A percentile compares a stretch with the other conserved stretches of the same genome.
Evolutionary conservation across 2,329 filamentous ascomycete genomes (phyloP).

Genomic region (Cercospora citrullina): DNA sequence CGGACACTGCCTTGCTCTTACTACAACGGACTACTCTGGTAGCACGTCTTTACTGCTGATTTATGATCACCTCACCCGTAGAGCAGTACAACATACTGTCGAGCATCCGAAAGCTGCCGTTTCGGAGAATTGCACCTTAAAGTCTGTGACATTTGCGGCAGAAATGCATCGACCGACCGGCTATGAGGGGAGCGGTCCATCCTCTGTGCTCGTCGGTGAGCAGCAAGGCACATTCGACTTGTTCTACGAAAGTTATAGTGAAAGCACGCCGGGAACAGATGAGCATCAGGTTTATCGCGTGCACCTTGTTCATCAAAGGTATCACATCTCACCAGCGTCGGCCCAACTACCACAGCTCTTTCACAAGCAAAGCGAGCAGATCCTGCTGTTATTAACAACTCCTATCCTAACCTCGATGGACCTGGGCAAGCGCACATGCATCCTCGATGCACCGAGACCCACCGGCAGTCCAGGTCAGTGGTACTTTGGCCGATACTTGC

Average conservation of each 20-base stretch:
- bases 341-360: not conserved
- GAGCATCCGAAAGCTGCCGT: not conserved
- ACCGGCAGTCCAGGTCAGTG: not conserved
- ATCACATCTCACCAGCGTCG: not conserved
- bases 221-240: not conserved
- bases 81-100: not conserved
- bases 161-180: not conserved
- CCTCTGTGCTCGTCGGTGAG: conserved; percentile 1
- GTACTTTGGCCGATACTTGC: not conserved
- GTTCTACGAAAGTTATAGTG: not conserved
- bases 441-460: not conserved
- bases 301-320: not conserved
- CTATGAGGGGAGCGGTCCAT: not conserved
- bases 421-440: not conserved
- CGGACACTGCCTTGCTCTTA: not conserved
- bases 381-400: not conserved
- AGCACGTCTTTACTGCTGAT: not conserved
- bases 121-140: not conserved
- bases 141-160: not conserved
- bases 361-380: not conserved
- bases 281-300: not conserved
- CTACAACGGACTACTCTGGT: not conserved
- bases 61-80: not conserved
- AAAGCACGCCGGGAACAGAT: not conserved
- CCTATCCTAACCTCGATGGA: too few relatives aligned